Base-by-base conservation (phyloP, 805 yeast species). In the Citeromyces nyonsensis region DNA sequence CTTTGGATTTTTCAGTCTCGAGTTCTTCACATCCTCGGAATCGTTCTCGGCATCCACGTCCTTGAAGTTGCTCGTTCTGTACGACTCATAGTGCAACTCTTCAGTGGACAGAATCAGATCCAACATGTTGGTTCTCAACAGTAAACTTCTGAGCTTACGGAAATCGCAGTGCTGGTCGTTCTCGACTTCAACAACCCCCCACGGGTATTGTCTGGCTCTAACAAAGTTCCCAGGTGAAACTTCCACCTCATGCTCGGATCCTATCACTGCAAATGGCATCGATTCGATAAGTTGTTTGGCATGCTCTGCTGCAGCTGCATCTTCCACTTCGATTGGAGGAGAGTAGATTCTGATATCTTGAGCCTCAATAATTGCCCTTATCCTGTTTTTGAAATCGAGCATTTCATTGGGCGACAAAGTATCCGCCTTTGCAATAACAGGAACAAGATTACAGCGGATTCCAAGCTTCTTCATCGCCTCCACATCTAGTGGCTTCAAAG, bases 101-200 rank as follows among this genome's bases (percentile, higher is more conserved):
- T 81, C 73, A 6, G 95, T 84, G 4, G 83, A 70, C 39, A 77
- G 62, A 30, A 85, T 65, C 45, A 86, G 63, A 54, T 83, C 94
- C 48, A 84, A 66, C 74, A 85, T 67, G 51, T 83, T 77, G 15
- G 91, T 76, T 59, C 91, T 73, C 54, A 85, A 62, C 40, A 86
- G 57, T 41, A 85, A 63, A 35, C 79, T 66, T 59, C 94, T 74
- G 46, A 84, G 64, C 50, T 77, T 78, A 51, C 80, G 72, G 57
- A 83, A 81, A 52, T 84, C 94, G 55, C 91, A 78, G 49, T 82
- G 93, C 37, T 62, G 59, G 45, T 82, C 93, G 53, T 83, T 82
- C 49, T 82, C 94, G 35, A 83, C 84, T 51, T 82, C 93, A 30
- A 79, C 91, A 33, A 74, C 56, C 25, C 95, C 95, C 94, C 94